Conservation (phyloP, 2,329 filamentous ascomycete genomes). For the Fusarium lyarnte region DNA sequence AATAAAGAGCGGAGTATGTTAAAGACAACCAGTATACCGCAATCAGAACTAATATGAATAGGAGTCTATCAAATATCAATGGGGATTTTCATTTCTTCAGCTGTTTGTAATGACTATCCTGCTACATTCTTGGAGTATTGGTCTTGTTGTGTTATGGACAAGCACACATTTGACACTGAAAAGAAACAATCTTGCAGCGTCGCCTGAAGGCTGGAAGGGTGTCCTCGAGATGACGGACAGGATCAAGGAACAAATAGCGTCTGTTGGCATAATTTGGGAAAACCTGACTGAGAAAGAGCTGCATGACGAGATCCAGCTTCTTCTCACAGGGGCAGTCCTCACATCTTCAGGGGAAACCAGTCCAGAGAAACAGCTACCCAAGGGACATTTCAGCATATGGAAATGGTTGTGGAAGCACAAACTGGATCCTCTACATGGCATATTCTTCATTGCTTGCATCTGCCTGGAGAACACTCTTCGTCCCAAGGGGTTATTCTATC, state of each 20-base stretch:
- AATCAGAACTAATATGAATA: accelerated
- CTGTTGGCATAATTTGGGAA: not conserved
- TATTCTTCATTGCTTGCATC: accelerated
- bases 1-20: not conserved
- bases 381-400: not conserved
- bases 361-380: not conserved
- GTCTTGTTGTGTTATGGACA: not conserved
- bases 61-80: not conserved
- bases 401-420: not conserved
- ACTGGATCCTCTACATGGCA: accelerated
- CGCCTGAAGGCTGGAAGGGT: not conserved
- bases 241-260: not conserved
- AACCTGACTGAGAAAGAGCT: not conserved
- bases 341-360: not conserved
- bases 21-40: accelerated
- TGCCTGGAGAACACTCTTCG: not conserved
- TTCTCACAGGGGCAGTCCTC: not conserved
- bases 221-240: not conserved
- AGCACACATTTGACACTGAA: not conserved
- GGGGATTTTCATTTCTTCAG: slow-evolving; percentile 22
- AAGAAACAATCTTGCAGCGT: not conserved
- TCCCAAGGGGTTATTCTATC: not conserved
- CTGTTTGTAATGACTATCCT: not conserved
- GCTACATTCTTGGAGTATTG: not conserved
- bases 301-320: not conserved